A percentile compares a stretch with the other conserved stretches of the same genome.
phyloP scores from a whole-genome alignment of 805 yeast genomes.

The Metschnikowia picachoensis region DNA sequence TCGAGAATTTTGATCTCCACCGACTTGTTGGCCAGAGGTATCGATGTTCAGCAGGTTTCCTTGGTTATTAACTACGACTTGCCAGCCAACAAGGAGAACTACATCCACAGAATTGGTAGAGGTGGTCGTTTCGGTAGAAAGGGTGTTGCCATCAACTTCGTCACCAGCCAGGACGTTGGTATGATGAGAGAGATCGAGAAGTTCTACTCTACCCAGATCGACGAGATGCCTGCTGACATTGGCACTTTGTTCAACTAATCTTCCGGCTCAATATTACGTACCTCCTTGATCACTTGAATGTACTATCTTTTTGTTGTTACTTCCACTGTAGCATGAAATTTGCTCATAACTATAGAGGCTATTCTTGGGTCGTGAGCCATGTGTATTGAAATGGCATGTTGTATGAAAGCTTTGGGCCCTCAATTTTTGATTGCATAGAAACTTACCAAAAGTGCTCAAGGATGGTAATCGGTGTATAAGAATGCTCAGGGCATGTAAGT shows the following conservation, averaged over 20 bases:
- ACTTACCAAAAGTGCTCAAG: no score
- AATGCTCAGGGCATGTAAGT: no score
- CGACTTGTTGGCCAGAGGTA: slow-evolving; percentile 71
- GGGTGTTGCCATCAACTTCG: slow-evolving; percentile 95
- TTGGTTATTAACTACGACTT: slow-evolving; percentile 92
- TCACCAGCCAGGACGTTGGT: slow-evolving; percentile 73
- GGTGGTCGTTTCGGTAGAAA: slow-evolving; percentile 98
- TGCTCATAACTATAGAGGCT: no score
- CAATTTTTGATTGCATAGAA: no score
- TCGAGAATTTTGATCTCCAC: slow-evolving; percentile 91
- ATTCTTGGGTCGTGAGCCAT: no score
- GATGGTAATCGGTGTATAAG: no score
- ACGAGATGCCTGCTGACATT: slow-evolving; percentile 84
- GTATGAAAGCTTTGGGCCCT: no score
- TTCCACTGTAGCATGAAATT: no score
- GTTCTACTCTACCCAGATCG: slow-evolving; percentile 84
- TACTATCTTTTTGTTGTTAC: slow-evolving; percentile 2
- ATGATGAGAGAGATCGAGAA: slow-evolving; percentile 82
- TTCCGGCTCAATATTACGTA: background rate
- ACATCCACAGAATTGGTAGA: slow-evolving; percentile 97
- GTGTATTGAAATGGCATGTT: no score
- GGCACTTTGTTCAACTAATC: slow-evolving; percentile 45
- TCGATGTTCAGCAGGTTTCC: slow-evolving; percentile 96
- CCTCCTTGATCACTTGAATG: slow-evolving; percentile 2
- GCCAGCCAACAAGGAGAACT: slow-evolving; percentile 87